These are phyloP conservation scores for Cnidoscolus chayamansa DNA, from an alignment of 441 rosid species.

Conservation along the genomic window DNA sequence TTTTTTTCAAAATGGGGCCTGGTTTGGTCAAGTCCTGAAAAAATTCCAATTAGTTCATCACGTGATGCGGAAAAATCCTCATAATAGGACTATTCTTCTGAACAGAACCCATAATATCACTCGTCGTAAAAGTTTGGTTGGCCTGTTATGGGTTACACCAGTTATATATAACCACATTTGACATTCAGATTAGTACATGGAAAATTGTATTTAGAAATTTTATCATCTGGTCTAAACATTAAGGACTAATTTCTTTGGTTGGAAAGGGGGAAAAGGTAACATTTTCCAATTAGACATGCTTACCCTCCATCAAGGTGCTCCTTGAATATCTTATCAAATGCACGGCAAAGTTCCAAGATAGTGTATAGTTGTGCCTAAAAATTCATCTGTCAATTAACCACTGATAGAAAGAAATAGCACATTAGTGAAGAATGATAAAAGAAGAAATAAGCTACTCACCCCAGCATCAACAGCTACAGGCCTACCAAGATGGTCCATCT, in stretches of 20 bases:
- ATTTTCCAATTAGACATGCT: not conserved
- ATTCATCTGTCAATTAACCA: slow-evolving; percentile 11
- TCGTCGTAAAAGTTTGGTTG: not conserved
- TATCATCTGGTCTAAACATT: not conserved
- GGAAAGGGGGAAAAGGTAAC: too few species aligned
- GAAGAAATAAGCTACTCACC: slow-evolving; percentile 41
- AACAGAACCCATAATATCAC: not conserved
- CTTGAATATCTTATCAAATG: slow-evolving; percentile 82
- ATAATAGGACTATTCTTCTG: not conserved
- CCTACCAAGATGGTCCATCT: slow-evolving; percentile 87
- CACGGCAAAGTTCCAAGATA: slow-evolving; percentile 86
- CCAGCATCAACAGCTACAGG: slow-evolving; percentile 92
- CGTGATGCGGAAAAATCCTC: not conserved
- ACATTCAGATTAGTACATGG: not conserved
- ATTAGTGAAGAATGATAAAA: not conserved
- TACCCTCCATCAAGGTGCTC: slow-evolving; percentile 99
- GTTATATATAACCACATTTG: not conserved
- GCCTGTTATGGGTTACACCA: not conserved
- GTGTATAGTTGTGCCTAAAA: slow-evolving; percentile 80
- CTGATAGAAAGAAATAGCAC: not conserved
- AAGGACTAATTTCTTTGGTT: not conserved
- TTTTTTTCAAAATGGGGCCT: not conserved
- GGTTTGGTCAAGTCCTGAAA: not conserved
- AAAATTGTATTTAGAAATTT: not conserved
- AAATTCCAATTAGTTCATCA: not conserved